phyloP scores from a whole-genome alignment of 2,329 filamentous ascomycete genomes.

The Epichloe aotearoae region DNA sequence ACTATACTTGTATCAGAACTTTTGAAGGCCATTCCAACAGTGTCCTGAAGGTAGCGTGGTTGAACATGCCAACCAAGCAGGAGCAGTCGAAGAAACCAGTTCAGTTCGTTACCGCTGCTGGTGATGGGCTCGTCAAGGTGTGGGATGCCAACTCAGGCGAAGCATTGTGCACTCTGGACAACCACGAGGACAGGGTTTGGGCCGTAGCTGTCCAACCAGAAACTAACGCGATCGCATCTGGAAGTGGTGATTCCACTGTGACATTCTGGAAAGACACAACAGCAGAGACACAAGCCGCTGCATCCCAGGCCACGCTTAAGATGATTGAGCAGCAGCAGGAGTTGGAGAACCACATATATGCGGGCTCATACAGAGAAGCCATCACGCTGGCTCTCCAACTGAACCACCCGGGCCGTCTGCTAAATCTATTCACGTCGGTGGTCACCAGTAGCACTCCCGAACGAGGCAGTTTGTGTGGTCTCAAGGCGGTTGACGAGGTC shows the following conservation, averaged over 20 bases:
- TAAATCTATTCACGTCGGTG: constrained; percentile 72
- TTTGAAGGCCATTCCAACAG: constrained; percentile 96
- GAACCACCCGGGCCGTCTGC: constrained; percentile 81
- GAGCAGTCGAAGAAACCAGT: constrained; percentile 46
- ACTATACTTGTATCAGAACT: constrained; percentile 85
- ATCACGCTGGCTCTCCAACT: constrained; percentile 85
- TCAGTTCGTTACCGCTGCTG: constrained; percentile 74
- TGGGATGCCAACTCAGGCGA: constrained; percentile 86
- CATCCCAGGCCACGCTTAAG: constrained; percentile 59
- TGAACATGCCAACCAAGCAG: constrained; percentile 40
- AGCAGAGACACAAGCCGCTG: constrained; percentile 59
- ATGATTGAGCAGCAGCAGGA: constrained; percentile 90
- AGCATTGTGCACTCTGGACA: constrained; percentile 79
- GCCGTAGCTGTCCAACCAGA: constrained; percentile 61
- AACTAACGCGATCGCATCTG: constrained; percentile 68
- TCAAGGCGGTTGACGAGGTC: constrained; percentile 67
- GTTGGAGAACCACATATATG: constrained; percentile 81
- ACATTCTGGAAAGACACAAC: constrained; percentile 96
- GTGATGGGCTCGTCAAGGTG: constrained; percentile 90
- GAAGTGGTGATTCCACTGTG: constrained; percentile 81
- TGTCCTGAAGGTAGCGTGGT: constrained; percentile 85
- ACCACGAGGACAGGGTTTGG: constrained; percentile 94
- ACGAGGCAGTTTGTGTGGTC: constrained; percentile 47
- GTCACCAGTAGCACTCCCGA: constrained; percentile 50
- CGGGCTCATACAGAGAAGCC: constrained; percentile 80